Evolutionary conservation across 164 flowering plant genomes (phyloP).

Genomic region (Nelumbo lutea): DNA sequence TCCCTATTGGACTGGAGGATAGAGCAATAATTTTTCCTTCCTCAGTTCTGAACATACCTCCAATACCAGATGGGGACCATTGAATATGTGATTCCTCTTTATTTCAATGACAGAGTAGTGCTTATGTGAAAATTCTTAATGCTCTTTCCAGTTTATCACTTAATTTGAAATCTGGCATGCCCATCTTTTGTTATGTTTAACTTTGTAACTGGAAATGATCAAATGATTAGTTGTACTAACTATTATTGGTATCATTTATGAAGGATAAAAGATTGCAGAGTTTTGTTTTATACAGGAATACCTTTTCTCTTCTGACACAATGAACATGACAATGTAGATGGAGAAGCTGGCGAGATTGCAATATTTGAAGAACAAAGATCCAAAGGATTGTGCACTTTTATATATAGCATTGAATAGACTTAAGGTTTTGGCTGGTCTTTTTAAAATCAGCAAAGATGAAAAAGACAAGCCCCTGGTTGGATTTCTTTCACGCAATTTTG

Average conservation of each 20-base stretch:
- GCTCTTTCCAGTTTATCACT: no score
- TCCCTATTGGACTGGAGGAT: no score
- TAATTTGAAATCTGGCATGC: not conserved
- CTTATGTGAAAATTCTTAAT: no score
- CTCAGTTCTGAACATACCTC: no score
- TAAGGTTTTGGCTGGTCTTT: constrained; percentile 93
- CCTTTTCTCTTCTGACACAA: constrained; percentile 12
- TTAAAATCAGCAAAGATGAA: constrained; percentile 90
- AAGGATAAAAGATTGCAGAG: not conserved
- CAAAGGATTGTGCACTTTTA: constrained; percentile 88
- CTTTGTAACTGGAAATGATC: not conserved
- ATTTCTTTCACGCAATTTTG: constrained; percentile 92
- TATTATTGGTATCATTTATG: not conserved
- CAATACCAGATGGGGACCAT: no score
- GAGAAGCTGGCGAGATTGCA: constrained; percentile 90
- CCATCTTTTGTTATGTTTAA: not conserved
- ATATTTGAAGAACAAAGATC: constrained; percentile 81
- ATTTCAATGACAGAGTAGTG: no score
- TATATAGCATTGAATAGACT: constrained; percentile 84
- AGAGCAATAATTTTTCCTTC: no score
- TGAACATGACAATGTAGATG: constrained; percentile 50
- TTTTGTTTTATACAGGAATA: not conserved
- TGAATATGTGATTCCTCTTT: no score
- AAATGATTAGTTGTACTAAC: no score
- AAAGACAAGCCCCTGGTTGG: constrained; percentile 93